Percentiles rank a stretch among this genome's conserved stretches.
Evolutionary conservation across 352 stramenopile species (phyloP).

Genomic region (Discostella stelligera): DNA sequence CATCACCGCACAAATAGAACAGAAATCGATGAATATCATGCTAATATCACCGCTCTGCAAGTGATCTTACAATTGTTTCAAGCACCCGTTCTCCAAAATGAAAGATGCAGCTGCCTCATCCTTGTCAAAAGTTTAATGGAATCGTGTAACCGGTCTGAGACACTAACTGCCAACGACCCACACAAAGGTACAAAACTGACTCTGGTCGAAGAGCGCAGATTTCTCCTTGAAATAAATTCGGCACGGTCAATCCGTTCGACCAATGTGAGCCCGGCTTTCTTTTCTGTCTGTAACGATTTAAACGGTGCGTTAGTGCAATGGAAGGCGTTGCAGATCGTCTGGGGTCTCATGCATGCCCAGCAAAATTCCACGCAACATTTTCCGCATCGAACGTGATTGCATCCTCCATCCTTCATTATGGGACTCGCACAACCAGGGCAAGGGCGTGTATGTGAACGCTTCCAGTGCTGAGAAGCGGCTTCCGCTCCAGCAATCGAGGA

Average conservation of each 20-base stretch:
- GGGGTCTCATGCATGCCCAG: constrained; percentile 64
- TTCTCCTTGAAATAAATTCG: constrained; percentile 20
- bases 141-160: no score
- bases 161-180: not conserved
- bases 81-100: constrained; percentile 15
- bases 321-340: constrained; percentile 51
- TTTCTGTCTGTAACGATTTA: constrained; percentile 17
- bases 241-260: constrained; percentile 45
- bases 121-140: no score
- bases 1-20: no score
- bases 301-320: constrained; percentile 63
- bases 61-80: constrained; percentile 41
- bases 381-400: constrained; percentile 68
- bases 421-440: constrained; percentile 63
- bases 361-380: constrained; percentile 62
- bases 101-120: not conserved
- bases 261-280: constrained; percentile 17
- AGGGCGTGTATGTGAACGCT: constrained; percentile 69
- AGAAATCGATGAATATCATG: no score
- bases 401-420: constrained; percentile 68
- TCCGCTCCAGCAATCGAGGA: constrained; percentile 21
- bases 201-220: constrained; percentile 22
- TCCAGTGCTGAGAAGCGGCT: constrained; percentile 62
- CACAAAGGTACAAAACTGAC: no score
- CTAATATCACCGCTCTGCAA: constrained; percentile 26